These are phyloP conservation scores for Aspergillus taichungensis DNA, from an alignment of 495 filamentous ascomycete species.

Conservation along the genomic window DNA sequence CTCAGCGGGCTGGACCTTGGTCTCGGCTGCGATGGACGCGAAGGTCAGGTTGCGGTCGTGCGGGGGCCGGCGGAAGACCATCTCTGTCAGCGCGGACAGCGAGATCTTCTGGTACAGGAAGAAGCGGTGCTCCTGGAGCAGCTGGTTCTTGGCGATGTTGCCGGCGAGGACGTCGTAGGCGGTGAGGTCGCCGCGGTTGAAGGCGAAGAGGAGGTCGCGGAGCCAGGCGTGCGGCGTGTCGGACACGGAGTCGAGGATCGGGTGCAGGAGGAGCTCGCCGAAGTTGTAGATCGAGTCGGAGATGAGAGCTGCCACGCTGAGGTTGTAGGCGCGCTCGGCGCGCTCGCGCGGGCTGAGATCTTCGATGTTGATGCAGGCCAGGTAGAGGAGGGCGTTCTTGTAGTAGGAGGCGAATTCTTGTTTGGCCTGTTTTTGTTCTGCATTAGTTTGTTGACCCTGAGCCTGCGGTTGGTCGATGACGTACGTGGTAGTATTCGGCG, in stretches of 20 bases:
- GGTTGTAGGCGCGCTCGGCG: slow-evolving; percentile 77
- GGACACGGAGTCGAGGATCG: slow-evolving; percentile 78
- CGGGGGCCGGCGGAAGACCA: slow-evolving; percentile 90
- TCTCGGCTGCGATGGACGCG: slow-evolving; percentile 76
- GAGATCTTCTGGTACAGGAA: slow-evolving; percentile 98
- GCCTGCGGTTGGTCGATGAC: neutral
- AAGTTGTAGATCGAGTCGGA: slow-evolving; percentile 98
- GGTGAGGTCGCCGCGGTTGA: slow-evolving; percentile 89
- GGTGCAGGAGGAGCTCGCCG: slow-evolving; percentile 94
- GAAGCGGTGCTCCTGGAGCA: slow-evolving; percentile 67
- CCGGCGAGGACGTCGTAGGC: slow-evolving; percentile 74
- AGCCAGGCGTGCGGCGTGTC: slow-evolving; percentile 68
- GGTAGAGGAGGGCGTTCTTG: slow-evolving; percentile 94
- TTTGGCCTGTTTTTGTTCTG: slow-evolving; percentile 47
- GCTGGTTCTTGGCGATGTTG: slow-evolving; percentile 65
- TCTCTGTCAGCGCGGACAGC: slow-evolving; percentile 86
- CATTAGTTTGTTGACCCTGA: neutral
- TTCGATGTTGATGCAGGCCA: slow-evolving; percentile 84
- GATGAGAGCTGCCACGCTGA: slow-evolving; percentile 83
- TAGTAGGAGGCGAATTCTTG: slow-evolving; percentile 92
- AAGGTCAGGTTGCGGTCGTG: slow-evolving; percentile 95
- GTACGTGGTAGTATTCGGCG: slow-evolving; percentile 84
- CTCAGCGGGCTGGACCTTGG: slow-evolving; percentile 79
- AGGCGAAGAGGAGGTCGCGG: slow-evolving; percentile 87
- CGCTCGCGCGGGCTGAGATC: slow-evolving; percentile 64